A percentile compares a stretch with the other conserved stretches of the same genome.
These are phyloP conservation scores for Panus rudis DNA, from an alignment of 768 basidiomycete species.

Conservation along the genomic window DNA sequence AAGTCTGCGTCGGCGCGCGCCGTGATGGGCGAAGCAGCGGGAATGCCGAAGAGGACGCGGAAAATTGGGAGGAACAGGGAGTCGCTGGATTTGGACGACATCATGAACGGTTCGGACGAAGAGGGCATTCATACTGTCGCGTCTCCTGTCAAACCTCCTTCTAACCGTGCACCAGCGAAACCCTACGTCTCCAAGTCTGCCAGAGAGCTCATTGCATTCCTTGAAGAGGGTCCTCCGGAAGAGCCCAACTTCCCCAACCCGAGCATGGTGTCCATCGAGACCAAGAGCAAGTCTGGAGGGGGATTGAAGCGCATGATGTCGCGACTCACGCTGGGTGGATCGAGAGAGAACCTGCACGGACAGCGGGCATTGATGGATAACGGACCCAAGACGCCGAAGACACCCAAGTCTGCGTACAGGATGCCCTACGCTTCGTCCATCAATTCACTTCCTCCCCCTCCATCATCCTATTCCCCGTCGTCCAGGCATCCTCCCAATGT, in stretches of 20 bases:
- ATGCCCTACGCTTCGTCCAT: conserved; percentile 9
- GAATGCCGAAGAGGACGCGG: conserved; percentile 43
- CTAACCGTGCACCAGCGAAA: conserved; percentile 3
- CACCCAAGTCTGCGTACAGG: conserved; percentile 10
- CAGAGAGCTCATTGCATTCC: conserved; percentile 5
- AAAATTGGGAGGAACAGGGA: conserved; percentile 52
- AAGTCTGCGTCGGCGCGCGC: background rate
- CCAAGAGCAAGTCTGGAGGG: conserved; percentile 40
- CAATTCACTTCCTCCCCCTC: conserved; percentile 15
- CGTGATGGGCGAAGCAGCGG: conserved; percentile 5
- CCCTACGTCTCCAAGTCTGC: background rate
- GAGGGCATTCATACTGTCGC: conserved; percentile 30
- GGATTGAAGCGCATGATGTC: conserved; percentile 78
- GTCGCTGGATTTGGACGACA: conserved; percentile 67
- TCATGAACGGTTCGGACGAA: conserved; percentile 65
- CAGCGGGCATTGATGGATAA: conserved; percentile 26
- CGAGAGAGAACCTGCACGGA: conserved; percentile 26
- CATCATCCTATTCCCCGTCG: conserved; percentile 14
- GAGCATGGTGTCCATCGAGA: conserved; percentile 33
- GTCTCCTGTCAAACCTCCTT: background rate
- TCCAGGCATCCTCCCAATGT: conserved; percentile 23
- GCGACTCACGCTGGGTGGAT: conserved; percentile 43
- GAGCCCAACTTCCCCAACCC: conserved; percentile 30
- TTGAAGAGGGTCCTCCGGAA: conserved; percentile 18
- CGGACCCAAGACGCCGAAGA: conserved; percentile 20